phyloP scores from a whole-genome alignment of 441 rosid species.

The Macaranga tanarius region DNA sequence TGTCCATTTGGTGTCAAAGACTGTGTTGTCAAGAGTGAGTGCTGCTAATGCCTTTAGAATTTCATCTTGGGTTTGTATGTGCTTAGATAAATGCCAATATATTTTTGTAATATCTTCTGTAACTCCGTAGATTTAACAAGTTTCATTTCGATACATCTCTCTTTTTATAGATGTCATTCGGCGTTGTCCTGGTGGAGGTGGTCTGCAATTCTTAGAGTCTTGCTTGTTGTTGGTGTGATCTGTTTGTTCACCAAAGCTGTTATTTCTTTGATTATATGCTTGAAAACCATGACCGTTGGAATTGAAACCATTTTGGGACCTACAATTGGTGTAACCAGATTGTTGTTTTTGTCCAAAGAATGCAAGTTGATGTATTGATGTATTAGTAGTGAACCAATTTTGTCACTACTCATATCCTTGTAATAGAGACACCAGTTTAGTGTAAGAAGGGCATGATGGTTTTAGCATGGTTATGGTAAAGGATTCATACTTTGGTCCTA shows the following conservation, averaged over 20 bases:
- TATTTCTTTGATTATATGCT: neutral
- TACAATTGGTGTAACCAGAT: neutral
- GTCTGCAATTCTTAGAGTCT: neutral
- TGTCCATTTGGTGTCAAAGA: conserved; percentile 11
- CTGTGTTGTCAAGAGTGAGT: conserved; percentile 10
- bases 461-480: neutral
- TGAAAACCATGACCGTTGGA: neutral
- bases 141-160: neutral
- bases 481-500: neutral
- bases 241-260: neutral
- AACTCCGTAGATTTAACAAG: neutral
- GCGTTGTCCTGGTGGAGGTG: neutral
- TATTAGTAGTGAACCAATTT: neutral
- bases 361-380: too few relatives aligned
- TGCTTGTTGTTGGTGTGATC: neutral
- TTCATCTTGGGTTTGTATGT: neutral
- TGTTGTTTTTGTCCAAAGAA: neutral
- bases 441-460: neutral
- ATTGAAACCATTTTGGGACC: neutral
- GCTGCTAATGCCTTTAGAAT: conserved; percentile 15
- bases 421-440: neutral
- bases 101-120: neutral
- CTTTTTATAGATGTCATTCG: neutral
- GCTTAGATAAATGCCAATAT: neutral
- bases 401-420: neutral